Percentiles rank a stretch among this genome's conserved stretches.
phyloP scores from a whole-genome alignment of 345 rosid species.

The Pistacia atlantica region DNA sequence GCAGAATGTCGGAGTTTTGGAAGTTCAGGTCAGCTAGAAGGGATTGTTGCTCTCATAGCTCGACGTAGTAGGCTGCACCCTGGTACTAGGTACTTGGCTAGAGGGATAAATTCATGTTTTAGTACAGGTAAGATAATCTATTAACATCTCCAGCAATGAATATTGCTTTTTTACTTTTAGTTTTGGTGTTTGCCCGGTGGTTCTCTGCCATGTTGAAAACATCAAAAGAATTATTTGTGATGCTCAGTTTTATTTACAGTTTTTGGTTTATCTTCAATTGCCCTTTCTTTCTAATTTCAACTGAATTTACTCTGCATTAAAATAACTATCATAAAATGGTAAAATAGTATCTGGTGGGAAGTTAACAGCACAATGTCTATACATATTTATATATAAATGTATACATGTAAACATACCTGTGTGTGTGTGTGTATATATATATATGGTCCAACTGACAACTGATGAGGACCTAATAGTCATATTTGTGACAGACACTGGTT shows the following conservation, averaged over 20 bases:
- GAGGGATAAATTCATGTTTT: slow-evolving; percentile 96
- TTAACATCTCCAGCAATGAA: slow-evolving; percentile 7
- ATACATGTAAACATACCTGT: neutral
- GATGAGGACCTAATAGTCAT: neutral
- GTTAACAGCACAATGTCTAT: neutral
- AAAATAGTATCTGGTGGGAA: neutral
- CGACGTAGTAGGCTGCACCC: slow-evolving; percentile 99
- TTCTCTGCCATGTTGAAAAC: neutral
- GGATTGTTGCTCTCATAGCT: slow-evolving; percentile 86
- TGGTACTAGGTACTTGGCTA: slow-evolving; percentile 97
- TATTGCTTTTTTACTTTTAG: neutral
- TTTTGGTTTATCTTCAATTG: neutral
- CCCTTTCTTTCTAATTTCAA: neutral
- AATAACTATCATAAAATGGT: neutral
- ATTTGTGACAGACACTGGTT: neutral
- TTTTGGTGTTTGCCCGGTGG: neutral
- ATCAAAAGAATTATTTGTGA: neutral
- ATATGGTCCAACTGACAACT: neutral
- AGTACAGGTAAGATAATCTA: slow-evolving; percentile 73
- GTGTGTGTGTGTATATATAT: too few species aligned
- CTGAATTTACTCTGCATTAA: neutral
- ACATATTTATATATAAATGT: too few species aligned
- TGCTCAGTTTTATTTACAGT: neutral
- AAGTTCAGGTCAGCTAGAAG: slow-evolving; percentile 90
- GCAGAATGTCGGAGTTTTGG: slow-evolving; percentile 93